Evolutionary conservation across 345 rosid species (phyloP), one percentile per base, ranked within the genome.

Genomic region (Syzygium jambos): DNA sequence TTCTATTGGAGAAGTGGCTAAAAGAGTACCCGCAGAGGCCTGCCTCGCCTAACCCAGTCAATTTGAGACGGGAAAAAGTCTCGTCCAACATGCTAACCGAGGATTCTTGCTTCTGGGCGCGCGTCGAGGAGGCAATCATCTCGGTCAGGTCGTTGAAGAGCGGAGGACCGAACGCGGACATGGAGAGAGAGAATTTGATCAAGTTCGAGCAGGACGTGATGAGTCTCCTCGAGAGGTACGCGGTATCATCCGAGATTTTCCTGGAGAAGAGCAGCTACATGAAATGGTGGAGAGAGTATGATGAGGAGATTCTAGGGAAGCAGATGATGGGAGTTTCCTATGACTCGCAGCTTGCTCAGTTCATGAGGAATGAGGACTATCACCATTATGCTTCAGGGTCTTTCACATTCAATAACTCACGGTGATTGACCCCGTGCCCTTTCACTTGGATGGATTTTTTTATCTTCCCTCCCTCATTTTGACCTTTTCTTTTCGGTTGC

Each of bases 71-170:
- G 41, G 43, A 87, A 57, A 92, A 89, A 7, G 88, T 92, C 84
- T 89, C 88, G 41, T 86, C 65, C 54, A 85, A 17, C 59, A 22
- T 95, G 27, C 78, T 68, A 38, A 94, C 93, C 0, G 87, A 92
- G 78, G 98, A 96, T 91, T 96, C 99, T 73, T 95, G 96, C 85
- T 97, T 97, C n/a, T 97, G 99, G 98, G 94, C 94, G 17, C 86
- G 90, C 7, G 99, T 97, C 27, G 98, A 97, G 89, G 98, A 96
- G 88, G 95, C 97, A 23, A 14, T 94, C 78, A 77, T 89, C 21
- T 85, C 84, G 0, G 88, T 92, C 87, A 63, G 89, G 17, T 13
- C 19, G 77, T 65, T 90, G 77, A 88, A 53, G 27, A 57, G 73
- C 61, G 84, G 41, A 54, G 90, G 85, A 34, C 73, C 52, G 17